Evolutionary conservation across 2,329 filamentous ascomycete species (phyloP).

Genomic region (Botrytis pseudocinerea): DNA sequence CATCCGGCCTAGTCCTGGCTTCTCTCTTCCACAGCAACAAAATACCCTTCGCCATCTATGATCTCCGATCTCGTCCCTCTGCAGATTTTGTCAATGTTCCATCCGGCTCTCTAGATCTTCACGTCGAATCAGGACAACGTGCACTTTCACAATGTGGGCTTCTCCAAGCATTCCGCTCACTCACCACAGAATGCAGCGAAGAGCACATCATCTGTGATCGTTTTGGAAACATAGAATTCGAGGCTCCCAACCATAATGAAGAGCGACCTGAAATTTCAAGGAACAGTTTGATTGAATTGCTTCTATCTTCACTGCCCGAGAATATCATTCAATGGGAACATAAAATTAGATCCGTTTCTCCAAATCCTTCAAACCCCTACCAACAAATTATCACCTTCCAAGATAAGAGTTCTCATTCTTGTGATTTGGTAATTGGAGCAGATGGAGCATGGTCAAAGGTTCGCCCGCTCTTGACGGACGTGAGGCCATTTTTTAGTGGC

Average conservation of each 20-base stretch:
- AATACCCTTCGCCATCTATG: constrained; percentile 43
- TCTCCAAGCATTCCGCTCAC: constrained; percentile 46
- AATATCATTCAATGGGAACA: constrained; percentile 33
- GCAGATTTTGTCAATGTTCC: constrained; percentile 35
- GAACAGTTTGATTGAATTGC: constrained; percentile 32
- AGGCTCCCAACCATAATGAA: constrained; percentile 29
- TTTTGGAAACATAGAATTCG: constrained; percentile 34
- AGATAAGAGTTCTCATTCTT: constrained; percentile 27
- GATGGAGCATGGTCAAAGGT: constrained; percentile 46
- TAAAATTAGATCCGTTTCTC: constrained; percentile 19
- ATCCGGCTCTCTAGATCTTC: constrained; percentile 52
- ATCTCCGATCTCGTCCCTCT: constrained; percentile 40
- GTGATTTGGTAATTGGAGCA: constrained; percentile 48
- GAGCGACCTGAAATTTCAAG: constrained; percentile 37
- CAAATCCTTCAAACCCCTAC: background rate
- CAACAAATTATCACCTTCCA: constrained; percentile 20
- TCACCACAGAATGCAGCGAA: constrained; percentile 48
- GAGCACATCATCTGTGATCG: constrained; percentile 43
- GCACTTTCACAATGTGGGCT: constrained; percentile 49
- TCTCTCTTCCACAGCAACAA: constrained; percentile 47
- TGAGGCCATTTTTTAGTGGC: constrained; percentile 31
- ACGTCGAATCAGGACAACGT: constrained; percentile 47
- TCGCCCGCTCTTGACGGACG: constrained; percentile 37
- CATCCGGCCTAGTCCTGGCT: constrained; percentile 50
- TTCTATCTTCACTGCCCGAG: constrained; percentile 30